Evolutionary conservation across 2,329 filamentous ascomycete species (phyloP), one percentile per base, ranked within the genome.

Genomic region (Cercospora janseana): DNA sequence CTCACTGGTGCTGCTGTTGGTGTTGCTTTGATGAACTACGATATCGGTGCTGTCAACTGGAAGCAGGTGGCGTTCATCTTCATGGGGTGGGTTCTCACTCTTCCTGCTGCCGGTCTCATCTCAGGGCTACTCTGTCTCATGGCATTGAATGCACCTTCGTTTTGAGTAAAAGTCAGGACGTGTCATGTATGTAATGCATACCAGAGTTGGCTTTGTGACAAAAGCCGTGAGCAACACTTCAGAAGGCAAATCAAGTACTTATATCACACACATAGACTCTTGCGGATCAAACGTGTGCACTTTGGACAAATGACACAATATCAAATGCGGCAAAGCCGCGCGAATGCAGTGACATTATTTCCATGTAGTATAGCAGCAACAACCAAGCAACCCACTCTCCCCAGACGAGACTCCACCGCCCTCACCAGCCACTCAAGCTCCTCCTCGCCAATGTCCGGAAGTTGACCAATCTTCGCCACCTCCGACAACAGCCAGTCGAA

Each of bases 21-120:
- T 51, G 80, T 82, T 42, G 80, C 78, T 50, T 72, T 83, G 13
- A 80, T 78, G 67, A 79, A 77, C 40, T 78, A 78, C 23, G 75
- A 76, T 44, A 75, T 75, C 70, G 71, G 73, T 23, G 75, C 79
- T 28, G 79, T 82, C 59, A 83, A 82, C 69, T 83, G 79, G 79
- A 73, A 78, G 45, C 80, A 80, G 76, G 75, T 82, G 5, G 72
- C 66, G 2, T 81, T 77, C 76, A 79, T 81, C 61, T 82, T 81
- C 62, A 62, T 71, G 13, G 79, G 78, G 43, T 83, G 80, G 80
- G 69, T 82, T 59, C 72, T 81, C 49, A 83, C 80, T 2, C 72
- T 83, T 10, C 80, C 80, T 6, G 55, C 66, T 16, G 70, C 80
- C 4, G 80, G 75, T 31, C 67, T 81, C 24, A 73, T 83, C 28